Evolutionary conservation across 2,329 filamentous ascomycete genomes (phyloP).

Genomic region (Graphiopsis chlorocephala): DNA sequence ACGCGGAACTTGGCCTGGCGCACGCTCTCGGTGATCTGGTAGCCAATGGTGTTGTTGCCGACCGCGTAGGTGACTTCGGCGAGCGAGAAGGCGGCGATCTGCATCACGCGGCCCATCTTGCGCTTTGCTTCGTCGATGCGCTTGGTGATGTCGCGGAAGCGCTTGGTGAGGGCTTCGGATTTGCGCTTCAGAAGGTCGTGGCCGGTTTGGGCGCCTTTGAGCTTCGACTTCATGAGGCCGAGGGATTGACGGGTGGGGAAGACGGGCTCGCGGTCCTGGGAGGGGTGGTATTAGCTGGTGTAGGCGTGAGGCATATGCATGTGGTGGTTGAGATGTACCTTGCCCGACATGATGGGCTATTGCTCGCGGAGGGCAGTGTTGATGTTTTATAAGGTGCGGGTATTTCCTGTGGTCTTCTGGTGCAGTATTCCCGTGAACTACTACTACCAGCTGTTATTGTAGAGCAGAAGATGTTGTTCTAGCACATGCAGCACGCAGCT

Average conservation of each 20-base stretch:
- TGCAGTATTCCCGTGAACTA: neutral
- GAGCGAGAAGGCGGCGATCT: conserved; percentile 95
- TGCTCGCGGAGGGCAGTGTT: neutral
- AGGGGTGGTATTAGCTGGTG: conserved; percentile 29
- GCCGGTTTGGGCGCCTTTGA: conserved; percentile 75
- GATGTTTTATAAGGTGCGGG: neutral
- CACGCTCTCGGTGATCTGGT: conserved; percentile 95
- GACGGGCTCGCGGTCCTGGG: conserved; percentile 87
- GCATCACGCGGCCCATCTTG: conserved; percentile 99
- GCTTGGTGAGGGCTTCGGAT: conserved; percentile 95
- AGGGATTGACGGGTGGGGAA: conserved; percentile 97
- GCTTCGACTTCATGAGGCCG: conserved; percentile 95
- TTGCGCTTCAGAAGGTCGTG: conserved; percentile 96
- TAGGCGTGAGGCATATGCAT: neutral
- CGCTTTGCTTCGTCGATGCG: conserved; percentile 98
- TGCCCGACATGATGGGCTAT: conserved; percentile 26
- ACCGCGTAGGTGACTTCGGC: conserved; percentile 97
- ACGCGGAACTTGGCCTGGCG: conserved; percentile 90
- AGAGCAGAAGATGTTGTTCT: neutral
- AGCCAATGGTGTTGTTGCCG: conserved; percentile 82
- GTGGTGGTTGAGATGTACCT: conserved; percentile 20
- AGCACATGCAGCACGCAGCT: neutral
- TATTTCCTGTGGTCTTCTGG: neutral
- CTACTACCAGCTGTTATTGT: neutral
- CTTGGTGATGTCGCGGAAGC: conserved; percentile 77